Percentiles rank a stretch among this genome's conserved stretches.
These are phyloP conservation scores for Pseudonectria buxi DNA, from an alignment of 2,329 filamentous ascomycete genomes.

Conservation along the genomic window DNA sequence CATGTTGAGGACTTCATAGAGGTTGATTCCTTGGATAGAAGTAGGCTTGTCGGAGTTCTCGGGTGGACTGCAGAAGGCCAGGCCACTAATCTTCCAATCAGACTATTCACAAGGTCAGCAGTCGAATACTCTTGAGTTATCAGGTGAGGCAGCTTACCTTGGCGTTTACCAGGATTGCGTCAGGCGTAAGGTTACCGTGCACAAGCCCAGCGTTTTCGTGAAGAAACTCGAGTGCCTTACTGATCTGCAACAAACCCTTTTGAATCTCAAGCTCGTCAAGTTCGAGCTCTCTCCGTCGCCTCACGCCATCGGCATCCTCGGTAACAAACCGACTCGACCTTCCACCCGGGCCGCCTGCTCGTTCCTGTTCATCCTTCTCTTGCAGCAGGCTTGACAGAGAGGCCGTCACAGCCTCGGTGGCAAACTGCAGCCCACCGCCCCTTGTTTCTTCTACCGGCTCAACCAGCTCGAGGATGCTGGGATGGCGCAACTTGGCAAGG, in stretches of 20 bases:
- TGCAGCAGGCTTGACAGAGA: constrained; percentile 76
- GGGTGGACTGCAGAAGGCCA: constrained; percentile 79
- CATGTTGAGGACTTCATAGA: constrained; percentile 78
- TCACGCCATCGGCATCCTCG: constrained; percentile 68
- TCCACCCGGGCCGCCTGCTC: constrained; percentile 58
- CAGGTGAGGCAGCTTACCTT: constrained; percentile 51
- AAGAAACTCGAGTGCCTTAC: constrained; percentile 88
- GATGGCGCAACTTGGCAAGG: constrained; percentile 81
- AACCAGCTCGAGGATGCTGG: constrained; percentile 83
- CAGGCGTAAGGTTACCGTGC: constrained; percentile 89
- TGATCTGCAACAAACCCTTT: constrained; percentile 87
- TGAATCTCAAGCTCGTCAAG: constrained; percentile 97
- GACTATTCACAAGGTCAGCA: constrained; percentile 48
- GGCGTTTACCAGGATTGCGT: constrained; percentile 87
- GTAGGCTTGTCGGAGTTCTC: constrained; percentile 68
- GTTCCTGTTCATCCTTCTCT: constrained; percentile 86
- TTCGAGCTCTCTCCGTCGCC: constrained; percentile 73
- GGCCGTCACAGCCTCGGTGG: constrained; percentile 83
- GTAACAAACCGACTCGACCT: constrained; percentile 73
- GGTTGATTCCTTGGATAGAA: constrained; percentile 69
- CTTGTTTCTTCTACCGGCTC: constrained; percentile 95
- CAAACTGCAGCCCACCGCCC: constrained; percentile 88
- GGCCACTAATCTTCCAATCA: constrained; percentile 97
- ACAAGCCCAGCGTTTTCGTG: constrained; percentile 93
- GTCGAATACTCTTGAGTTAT: neutral